These are phyloP conservation scores for Penicillium griseofulvum DNA, from an alignment of 2,329 filamentous ascomycete species.

Conservation along the genomic window DNA sequence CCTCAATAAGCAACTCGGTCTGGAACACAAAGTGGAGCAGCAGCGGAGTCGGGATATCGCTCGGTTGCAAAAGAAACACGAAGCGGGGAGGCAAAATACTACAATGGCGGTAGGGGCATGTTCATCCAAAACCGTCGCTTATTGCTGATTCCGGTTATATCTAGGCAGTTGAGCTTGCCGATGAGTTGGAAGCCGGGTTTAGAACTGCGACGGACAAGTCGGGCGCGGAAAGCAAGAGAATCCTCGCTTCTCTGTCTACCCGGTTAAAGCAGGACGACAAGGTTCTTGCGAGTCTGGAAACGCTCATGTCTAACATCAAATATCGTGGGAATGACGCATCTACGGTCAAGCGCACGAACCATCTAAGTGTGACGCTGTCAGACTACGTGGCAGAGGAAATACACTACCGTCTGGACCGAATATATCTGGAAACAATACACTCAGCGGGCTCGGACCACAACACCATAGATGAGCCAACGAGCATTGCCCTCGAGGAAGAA, in stretches of 20 bases:
- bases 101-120: slow-evolving; percentile 31
- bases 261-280: slow-evolving; percentile 40
- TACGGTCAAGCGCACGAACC: slow-evolving; percentile 26
- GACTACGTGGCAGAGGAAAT: slow-evolving; percentile 38
- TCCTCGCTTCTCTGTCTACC: slow-evolving; percentile 33
- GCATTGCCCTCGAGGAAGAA: slow-evolving; percentile 35
- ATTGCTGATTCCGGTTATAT: slow-evolving; percentile 18
- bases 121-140: background rate
- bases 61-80: slow-evolving; percentile 36
- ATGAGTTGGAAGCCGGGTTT: slow-evolving; percentile 34
- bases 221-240: slow-evolving; percentile 32
- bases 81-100: slow-evolving; percentile 34
- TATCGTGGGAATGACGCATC: slow-evolving; percentile 30
- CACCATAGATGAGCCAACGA: slow-evolving; percentile 13
- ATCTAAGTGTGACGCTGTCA: slow-evolving; percentile 32
- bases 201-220: slow-evolving; percentile 32
- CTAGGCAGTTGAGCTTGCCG: slow-evolving; percentile 37
- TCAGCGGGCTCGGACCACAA: background rate
- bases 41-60: slow-evolving; percentile 28
- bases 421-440: slow-evolving; percentile 37
- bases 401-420: slow-evolving; percentile 39
- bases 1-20: slow-evolving; percentile 26
- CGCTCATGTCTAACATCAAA: slow-evolving; percentile 27
- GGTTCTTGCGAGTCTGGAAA: slow-evolving; percentile 31
- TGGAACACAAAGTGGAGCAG: slow-evolving; percentile 22